Evolutionary conservation across 176 grass and related monocot genomes (phyloP), one percentile per base, ranked within the genome.

Genomic region (Paspalum notatum): DNA sequence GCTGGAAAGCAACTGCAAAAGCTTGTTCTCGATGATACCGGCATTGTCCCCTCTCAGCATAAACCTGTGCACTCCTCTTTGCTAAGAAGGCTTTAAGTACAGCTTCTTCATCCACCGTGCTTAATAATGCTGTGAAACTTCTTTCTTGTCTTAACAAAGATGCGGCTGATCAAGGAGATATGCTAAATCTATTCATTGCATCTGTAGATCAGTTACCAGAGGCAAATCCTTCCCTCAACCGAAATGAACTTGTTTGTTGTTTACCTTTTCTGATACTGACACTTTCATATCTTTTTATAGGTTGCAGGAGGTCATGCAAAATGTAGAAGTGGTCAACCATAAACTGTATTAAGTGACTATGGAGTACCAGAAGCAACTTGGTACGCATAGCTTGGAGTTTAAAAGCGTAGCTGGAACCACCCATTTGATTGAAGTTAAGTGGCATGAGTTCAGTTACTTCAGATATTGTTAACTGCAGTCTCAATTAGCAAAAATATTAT

Each of bases 401-500:
- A 94, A 93, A 89, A 94, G 76, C 4, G 48, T 98, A 75, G 61
- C 95, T 79, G 95, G 95, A 72, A 93, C 84, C 44, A 80, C 90
- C 72, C 82, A 94, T 76, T 80, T 98, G 86, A 86, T 98, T 14
- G 95, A 98, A 87, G 95, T 94, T 98, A 87, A 87, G 69, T 83
- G 66, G 32, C 47, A 54, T 83, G 45, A 86, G 59, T 83, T 62
- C 79, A 76, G 72, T 72, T 80, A 82, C 62, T 62, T 68, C 45
- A 62, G 5, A 67, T 79, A 78, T 46, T 87, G 70, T 55, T 68
- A 77, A 24, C 41, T 53, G 60, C 60, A 48, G 70, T 76, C 74
- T 76, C 43, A 85, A 69, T 43, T 63, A 40, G 9, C 42, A 85
- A 48, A 87, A 66, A 39, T 45, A 40, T 27, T 83, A 44, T 53